A percentile compares a stretch with the other conserved stretches of the same genome.
phyloP scores from a whole-genome alignment of 1,284 basidiomycete species.

The Ganoderma sinense region DNA sequence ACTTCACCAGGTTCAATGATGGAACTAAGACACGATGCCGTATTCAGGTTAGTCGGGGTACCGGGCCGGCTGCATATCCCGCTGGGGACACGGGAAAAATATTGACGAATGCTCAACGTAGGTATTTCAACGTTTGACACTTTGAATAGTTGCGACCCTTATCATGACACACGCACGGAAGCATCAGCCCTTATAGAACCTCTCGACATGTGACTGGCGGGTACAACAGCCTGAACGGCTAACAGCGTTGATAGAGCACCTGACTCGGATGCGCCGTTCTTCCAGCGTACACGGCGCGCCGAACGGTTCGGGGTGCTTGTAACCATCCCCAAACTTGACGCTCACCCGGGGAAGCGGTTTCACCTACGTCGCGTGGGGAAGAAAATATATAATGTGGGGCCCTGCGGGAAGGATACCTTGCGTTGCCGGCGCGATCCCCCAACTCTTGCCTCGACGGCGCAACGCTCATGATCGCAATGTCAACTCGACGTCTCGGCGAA shows the following conservation, averaged over 20 bases:
- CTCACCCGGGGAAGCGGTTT: background rate
- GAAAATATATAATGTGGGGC: slow-evolving; percentile 3
- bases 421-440: background rate
- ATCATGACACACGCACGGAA: too few relatives aligned
- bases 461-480: background rate
- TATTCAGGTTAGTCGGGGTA: too few relatives aligned
- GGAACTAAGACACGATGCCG: too few relatives aligned
- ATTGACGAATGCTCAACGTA: too few relatives aligned
- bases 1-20: too few relatives aligned
- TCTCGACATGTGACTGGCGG: too few relatives aligned
- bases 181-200: too few relatives aligned
- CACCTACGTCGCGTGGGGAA: background rate
- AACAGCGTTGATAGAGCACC: background rate
- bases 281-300: background rate
- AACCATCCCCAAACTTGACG: background rate
- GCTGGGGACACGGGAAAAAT: too few relatives aligned
- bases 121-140: too few relatives aligned
- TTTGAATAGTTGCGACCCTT: too few relatives aligned
- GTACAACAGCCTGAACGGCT: too few relatives aligned
- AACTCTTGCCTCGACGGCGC: background rate
- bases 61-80: too few relatives aligned
- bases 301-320: background rate
- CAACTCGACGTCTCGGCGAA: background rate
- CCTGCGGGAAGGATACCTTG: background rate
- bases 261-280: background rate